Evolutionary conservation across 208 protist species (phyloP).

Genomic region (Leishmania arabica): DNA sequence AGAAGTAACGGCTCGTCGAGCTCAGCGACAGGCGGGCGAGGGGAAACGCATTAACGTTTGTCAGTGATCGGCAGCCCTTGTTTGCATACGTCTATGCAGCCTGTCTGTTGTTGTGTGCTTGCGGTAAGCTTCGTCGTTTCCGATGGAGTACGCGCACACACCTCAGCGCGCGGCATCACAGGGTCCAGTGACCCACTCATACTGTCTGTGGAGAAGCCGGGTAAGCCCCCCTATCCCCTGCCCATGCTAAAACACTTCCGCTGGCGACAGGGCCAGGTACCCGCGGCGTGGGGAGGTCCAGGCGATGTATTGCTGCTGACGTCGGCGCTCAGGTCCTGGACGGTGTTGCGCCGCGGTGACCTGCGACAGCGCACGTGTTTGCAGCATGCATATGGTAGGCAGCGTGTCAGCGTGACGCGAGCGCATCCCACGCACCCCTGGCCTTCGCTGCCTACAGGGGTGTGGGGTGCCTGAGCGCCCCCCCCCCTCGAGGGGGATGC

Average conservation of each 20-base stretch:
- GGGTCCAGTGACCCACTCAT: too few species aligned
- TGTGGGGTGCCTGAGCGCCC: too few species aligned
- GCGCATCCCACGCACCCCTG: too few species aligned
- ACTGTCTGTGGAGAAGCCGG: neutral
- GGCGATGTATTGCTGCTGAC: neutral
- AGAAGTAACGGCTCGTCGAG: neutral
- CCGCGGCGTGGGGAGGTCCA: neutral
- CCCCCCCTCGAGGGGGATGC: too few species aligned
- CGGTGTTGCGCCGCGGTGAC: too few species aligned
- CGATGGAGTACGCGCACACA: neutral
- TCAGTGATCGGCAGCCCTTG: neutral
- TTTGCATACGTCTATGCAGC: neutral
- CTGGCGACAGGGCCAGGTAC: neutral
- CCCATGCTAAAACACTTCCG: neutral
- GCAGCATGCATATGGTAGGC: too few species aligned
- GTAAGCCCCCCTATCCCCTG: neutral
- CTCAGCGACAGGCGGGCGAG: neutral
- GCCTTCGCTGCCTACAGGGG: too few species aligned
- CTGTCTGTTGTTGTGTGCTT: neutral
- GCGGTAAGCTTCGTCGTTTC: neutral
- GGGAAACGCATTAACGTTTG: accelerated
- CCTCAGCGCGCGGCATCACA: neutral
- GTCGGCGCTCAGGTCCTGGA: too few species aligned
- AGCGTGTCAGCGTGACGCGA: too few species aligned
- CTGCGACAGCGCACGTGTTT: too few species aligned